These are phyloP conservation scores for Cladosporium phlei DNA, from an alignment of 2,329 filamentous ascomycete species.

Conservation along the genomic window DNA sequence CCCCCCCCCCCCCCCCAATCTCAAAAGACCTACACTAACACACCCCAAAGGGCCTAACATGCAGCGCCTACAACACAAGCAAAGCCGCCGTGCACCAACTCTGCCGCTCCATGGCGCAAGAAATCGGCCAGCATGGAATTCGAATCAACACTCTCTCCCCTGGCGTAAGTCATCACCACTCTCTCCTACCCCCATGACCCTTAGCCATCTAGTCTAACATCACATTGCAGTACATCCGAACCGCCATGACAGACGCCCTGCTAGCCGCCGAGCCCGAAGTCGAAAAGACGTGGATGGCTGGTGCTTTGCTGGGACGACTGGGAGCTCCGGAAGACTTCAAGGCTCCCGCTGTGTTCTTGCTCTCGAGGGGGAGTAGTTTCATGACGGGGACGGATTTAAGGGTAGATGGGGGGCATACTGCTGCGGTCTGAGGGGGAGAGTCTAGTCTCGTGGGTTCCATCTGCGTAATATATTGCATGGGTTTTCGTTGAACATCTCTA, in stretches of 20 bases:
- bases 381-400: conserved; percentile 66
- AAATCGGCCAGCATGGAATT: conserved; percentile 46
- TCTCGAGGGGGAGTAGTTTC: conserved; percentile 62
- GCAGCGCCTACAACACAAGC: conserved; percentile 50
- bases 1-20: neutral
- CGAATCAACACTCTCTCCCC: conserved; percentile 47
- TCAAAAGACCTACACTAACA: neutral
- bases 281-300: conserved; percentile 48
- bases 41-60: conserved; percentile 36
- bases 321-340: conserved; percentile 53
- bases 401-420: conserved; percentile 63
- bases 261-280: conserved; percentile 42
- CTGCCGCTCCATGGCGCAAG: conserved; percentile 48
- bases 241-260: conserved; percentile 26
- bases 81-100: conserved; percentile 54
- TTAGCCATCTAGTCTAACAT: neutral
- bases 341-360: conserved; percentile 61
- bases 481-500: too few relatives aligned
- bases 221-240: conserved; percentile 32
- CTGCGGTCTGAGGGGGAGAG: neutral
- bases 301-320: conserved; percentile 48
- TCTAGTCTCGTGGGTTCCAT: neutral
- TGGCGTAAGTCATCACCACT: conserved; percentile 27
- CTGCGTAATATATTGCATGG: too few relatives aligned
- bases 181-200: neutral